These are phyloP conservation scores for Physcomitrium patens DNA, from an alignment of 225 moss, liverwort and hornwort genomes.

Conservation along the genomic window DNA sequence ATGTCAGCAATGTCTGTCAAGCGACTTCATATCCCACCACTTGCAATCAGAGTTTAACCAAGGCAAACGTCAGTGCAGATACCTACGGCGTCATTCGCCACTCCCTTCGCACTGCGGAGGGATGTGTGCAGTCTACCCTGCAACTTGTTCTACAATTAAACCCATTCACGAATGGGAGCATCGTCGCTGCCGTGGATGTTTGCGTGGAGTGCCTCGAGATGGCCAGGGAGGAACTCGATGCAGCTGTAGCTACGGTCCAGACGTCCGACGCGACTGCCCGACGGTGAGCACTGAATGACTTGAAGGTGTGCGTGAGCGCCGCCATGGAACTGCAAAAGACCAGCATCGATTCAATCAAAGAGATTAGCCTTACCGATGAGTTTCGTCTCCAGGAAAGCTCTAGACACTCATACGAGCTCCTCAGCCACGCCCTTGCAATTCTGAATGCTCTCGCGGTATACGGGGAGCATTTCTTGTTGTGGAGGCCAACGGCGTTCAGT, in stretches of 20 bases:
- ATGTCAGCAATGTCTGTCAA: not conserved
- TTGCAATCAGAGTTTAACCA: conserved; percentile 3
- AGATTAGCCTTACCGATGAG: not conserved
- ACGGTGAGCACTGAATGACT: not conserved
- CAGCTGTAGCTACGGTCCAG: not conserved
- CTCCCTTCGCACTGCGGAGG: not conserved
- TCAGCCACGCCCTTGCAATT: conserved; percentile 26
- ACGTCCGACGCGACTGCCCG: not conserved
- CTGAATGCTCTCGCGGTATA: conserved; percentile 18
- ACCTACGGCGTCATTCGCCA: not conserved
- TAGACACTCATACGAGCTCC: conserved; percentile 17
- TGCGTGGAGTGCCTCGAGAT: conserved; percentile 5
- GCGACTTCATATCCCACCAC: conserved; percentile 6
- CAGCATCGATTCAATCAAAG: not conserved
- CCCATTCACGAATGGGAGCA: not conserved
- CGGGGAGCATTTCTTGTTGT: conserved; percentile 8
- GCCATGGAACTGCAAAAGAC: conserved; percentile 5
- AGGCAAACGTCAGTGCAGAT: not conserved
- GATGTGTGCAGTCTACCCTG: conserved; percentile 3
- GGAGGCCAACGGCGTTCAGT: conserved; percentile 17
- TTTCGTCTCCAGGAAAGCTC: not conserved
- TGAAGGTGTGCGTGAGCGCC: conserved; percentile 7
- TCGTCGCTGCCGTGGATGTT: conserved; percentile 5
- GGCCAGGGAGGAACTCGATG: not conserved
- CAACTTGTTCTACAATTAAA: not conserved